Conservation (phyloP, 2,329 filamentous ascomycete genomes). For the Passalora sequoiae region DNA sequence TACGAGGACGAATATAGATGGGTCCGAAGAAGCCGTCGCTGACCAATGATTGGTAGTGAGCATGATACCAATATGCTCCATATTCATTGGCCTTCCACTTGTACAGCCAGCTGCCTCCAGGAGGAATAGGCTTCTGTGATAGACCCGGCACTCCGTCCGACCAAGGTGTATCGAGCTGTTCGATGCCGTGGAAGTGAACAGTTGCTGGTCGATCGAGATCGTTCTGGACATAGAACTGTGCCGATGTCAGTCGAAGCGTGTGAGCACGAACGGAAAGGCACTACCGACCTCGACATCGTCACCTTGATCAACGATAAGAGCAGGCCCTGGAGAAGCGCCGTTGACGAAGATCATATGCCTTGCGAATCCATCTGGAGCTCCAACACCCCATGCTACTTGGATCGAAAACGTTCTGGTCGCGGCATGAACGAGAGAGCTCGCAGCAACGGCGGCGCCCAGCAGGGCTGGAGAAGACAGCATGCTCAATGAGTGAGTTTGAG, state of each 20-base stretch:
- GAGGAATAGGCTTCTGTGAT: slow-evolving; percentile 19
- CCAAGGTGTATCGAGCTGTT: slow-evolving; percentile 19
- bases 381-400: slow-evolving; percentile 7
- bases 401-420: background rate
- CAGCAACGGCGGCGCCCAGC: background rate
- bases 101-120: slow-evolving; percentile 13
- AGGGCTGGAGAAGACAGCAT: background rate
- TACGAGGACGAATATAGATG: slow-evolving; percentile 13
- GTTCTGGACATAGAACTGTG: slow-evolving; percentile 12
- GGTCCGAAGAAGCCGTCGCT: slow-evolving; percentile 17
- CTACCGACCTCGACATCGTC: slow-evolving; percentile 11
- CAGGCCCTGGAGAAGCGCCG: slow-evolving; percentile 15
- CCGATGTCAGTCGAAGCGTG: background rate
- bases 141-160: slow-evolving; percentile 21
- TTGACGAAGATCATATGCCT: slow-evolving; percentile 16
- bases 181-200: slow-evolving; percentile 23
- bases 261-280: background rate
- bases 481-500: no score
- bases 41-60: slow-evolving; percentile 14
- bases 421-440: background rate
- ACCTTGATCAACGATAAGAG: slow-evolving; percentile 13
- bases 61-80: slow-evolving; percentile 18
- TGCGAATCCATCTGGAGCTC: slow-evolving; percentile 14
- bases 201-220: slow-evolving; percentile 9
- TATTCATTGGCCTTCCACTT: slow-evolving; percentile 13